Percentiles rank a stretch among this genome's conserved stretches.
Conservation (phyloP, 2,329 filamentous ascomycete genomes). For the Diaporthe sp. region DNA sequence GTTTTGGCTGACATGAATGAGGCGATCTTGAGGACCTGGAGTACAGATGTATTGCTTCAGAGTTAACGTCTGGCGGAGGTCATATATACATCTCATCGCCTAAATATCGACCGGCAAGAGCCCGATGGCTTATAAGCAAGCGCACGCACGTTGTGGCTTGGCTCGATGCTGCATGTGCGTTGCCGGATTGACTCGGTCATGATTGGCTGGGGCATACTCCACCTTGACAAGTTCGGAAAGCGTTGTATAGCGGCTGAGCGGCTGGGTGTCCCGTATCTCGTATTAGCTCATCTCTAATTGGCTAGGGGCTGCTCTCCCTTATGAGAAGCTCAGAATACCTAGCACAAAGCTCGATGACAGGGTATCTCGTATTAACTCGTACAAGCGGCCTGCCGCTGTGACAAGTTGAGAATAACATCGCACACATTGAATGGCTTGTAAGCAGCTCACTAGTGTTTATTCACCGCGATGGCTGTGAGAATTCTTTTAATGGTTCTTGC, state of each 20-base stretch:
- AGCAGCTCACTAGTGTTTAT: background rate
- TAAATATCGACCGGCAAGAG: background rate
- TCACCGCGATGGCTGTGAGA: background rate
- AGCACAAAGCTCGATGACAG: background rate
- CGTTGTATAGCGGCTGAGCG: background rate
- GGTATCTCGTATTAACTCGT: constrained; percentile 9
- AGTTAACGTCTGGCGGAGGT: background rate
- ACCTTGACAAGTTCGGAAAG: background rate
- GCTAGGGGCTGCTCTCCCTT: background rate
- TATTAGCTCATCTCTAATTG: background rate
- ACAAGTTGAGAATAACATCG: background rate
- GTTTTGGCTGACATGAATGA: background rate
- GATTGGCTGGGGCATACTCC: background rate
- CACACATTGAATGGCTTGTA: background rate
- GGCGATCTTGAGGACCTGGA: background rate
- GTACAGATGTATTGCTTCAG: background rate
- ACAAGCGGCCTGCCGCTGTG: background rate
- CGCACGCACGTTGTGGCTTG: background rate
- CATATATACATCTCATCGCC: background rate
- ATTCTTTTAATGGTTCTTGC: background rate
- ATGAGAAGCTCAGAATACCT: background rate
- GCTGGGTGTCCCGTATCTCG: background rate
- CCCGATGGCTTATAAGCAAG: background rate
- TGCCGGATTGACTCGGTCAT: background rate
- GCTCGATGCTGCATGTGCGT: background rate